Percentiles rank a stretch among this genome's conserved stretches.
Evolutionary conservation across 305 asterid genomes (phyloP).

Genomic region (Fraxinus xanthoxyloides): DNA sequence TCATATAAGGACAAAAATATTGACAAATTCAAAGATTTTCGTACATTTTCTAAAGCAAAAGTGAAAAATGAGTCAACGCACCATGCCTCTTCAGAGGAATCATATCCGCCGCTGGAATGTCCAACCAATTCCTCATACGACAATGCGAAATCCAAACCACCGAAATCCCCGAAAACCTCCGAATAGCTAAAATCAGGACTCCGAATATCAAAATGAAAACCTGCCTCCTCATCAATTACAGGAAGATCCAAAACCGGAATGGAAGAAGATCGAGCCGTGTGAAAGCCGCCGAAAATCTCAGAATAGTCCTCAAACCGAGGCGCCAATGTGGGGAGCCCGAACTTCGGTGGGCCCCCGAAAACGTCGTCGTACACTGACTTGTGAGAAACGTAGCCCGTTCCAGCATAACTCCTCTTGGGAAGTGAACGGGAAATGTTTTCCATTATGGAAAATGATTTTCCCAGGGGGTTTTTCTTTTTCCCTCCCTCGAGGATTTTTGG

Average conservation of each 20-base stretch:
- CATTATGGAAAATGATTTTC: slow-evolving; percentile 30
- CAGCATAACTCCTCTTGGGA: slow-evolving; percentile 51
- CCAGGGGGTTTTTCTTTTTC: slow-evolving; percentile 11
- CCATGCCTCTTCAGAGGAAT: slow-evolving; percentile 74
- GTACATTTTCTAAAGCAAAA: neutral
- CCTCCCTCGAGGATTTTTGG: neutral
- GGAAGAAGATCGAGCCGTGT: slow-evolving; percentile 59
- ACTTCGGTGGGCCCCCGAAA: slow-evolving; percentile 55
- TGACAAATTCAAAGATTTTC: neutral
- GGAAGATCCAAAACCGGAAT: slow-evolving; percentile 81
- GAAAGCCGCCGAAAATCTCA: slow-evolving; percentile 84
- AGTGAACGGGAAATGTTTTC: slow-evolving; percentile 57
- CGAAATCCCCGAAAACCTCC: slow-evolving; percentile 57
- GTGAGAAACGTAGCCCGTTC: slow-evolving; percentile 47
- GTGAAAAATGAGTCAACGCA: slow-evolving; percentile 27
- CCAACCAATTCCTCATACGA: slow-evolving; percentile 57
- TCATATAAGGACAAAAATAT: neutral
- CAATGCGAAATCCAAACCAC: slow-evolving; percentile 44
- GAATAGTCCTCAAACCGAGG: slow-evolving; percentile 76
- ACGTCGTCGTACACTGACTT: slow-evolving; percentile 80
- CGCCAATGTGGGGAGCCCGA: slow-evolving; percentile 54
- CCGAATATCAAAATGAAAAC: slow-evolving; percentile 38
- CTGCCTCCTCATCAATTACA: slow-evolving; percentile 28
- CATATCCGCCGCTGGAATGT: slow-evolving; percentile 49
- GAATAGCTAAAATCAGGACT: slow-evolving; percentile 53